Base-by-base conservation (phyloP, 2,329 filamentous ascomycete genomes). In the Podosphaera aphanis region DNA sequence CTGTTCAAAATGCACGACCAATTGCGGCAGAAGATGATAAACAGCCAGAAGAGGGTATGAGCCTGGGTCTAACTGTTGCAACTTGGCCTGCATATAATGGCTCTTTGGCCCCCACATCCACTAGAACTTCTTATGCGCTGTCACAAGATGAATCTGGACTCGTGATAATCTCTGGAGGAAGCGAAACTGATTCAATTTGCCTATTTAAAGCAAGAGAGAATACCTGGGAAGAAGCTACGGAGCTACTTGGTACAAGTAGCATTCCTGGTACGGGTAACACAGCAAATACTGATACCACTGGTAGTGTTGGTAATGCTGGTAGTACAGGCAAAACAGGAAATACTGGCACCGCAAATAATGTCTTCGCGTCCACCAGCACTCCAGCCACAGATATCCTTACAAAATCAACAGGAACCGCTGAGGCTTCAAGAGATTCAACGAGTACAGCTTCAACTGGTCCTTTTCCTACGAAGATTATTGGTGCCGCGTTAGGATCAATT, bases 11-110 rank as follows among this genome's bases (percentile, higher is more conserved):
- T 45, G 64, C 70, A 5, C 57, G 60, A 11, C 63, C 69, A 1
- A 57, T 70, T n/a, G 51, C 53, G 13, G 49, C 49, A 16, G 47
- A 44, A 38, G 44, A 43, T 11, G 43, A 45, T 20, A 42, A 48
- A 31, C 39, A 42, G 46, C 44, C 46, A 36, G 18, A 16, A 5
- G 47, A 47, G 27, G 10, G 27, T 21, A 51, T 49, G 41, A 52
- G 51, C 45, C 62, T 71, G 50, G 64, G 67, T 15, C 60, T 82
- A 25, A 76, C 73, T 0, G 58, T 77, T 21, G 64, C 63, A 19
- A 65, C 76, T 55, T 92, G 83, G 74, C 85, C 86, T 1, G 56
- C 67, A 2, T 94, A 94, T 61, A 86, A 94, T 61, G 68, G 65
- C 45, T 79, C 77, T 0, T 62, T 77, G 37, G 86, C 81, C 0